Conservation (phyloP, 2,329 filamentous ascomycete species). For the Penicillium sp. region DNA sequence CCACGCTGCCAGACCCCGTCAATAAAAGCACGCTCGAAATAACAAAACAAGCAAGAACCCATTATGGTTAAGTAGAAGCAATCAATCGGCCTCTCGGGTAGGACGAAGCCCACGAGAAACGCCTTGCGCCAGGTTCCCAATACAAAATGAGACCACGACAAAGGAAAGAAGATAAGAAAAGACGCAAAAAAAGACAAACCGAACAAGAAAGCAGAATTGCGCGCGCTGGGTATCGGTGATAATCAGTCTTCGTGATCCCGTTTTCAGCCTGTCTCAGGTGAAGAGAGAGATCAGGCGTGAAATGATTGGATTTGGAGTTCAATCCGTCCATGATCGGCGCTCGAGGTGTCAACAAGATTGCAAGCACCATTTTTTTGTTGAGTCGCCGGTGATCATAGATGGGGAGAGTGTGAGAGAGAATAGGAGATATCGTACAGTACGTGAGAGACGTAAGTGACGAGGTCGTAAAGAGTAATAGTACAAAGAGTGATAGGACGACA, state of each 20-base stretch:
- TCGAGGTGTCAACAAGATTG: not conserved
- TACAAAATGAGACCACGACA: not conserved
- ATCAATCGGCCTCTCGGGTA: not conserved
- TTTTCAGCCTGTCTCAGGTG: not conserved
- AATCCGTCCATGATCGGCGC: not conserved
- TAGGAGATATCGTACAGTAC: constrained; percentile 28
- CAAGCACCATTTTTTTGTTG: not conserved
- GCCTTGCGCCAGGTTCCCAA: not conserved
- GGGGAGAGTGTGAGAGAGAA: not conserved
- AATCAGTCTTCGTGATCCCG: constrained; percentile 14
- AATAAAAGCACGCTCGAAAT: constrained; percentile 5
- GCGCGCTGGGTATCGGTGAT: constrained; percentile 13
- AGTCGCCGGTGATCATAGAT: constrained; percentile 11
- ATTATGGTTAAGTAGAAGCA: too few relatives aligned
- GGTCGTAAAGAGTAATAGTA: constrained; percentile 30
- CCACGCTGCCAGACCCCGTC: not conserved
- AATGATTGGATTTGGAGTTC: constrained; percentile 7
- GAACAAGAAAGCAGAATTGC: not conserved
- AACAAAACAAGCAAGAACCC: not conserved
- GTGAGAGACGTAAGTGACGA: constrained; percentile 22
- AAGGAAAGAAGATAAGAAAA: not conserved
- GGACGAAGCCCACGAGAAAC: not conserved
- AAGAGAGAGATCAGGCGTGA: not conserved
- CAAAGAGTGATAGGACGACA: constrained; percentile 15
- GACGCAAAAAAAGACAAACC: not conserved